Base-by-base conservation (phyloP, 2,329 filamentous ascomycete species). In the Fusarium pseudocircinatum region DNA sequence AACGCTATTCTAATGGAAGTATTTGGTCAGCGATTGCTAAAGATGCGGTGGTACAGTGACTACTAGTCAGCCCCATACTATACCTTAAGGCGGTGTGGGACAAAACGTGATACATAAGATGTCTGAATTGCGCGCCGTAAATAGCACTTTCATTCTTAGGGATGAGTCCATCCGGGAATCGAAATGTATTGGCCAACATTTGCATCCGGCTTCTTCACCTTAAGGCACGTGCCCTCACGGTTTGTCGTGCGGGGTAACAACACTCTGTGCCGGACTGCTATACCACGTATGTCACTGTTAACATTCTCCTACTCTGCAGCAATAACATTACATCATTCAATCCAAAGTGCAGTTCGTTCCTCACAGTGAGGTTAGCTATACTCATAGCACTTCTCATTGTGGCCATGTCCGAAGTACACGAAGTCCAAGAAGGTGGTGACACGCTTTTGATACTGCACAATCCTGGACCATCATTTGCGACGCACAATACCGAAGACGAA, bases 191-290 rank as follows among this genome's bases (percentile, higher is more conserved):
- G 15, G 6, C 22, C 39, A 42, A n/a, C 4, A 2, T 26, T 26
- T 14, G 7, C 12, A 44, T 16, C 43, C 9, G 26, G 5, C 34
- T 26, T 44, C 40, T 44, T 44, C 18, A 26, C 2, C 12, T 26
- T 16, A 7, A 8, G 18, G 24, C 43, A 26, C 43, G 43, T 44
- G 43, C 43, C 26, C 16, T 44, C 24, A 26, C 3, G 11, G 24
- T 26, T 26, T 44, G 16, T 20, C 20, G 24, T 44, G 16, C 43
- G 24, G 43, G 43, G 43, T 44, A 44, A 44, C 1, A 44, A 20
- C 11, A 20, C 24, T 8, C n/a, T n/a, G n/a, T 43, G 2, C 0
- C 18, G 24, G 4, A 44, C 43, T 5, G 2, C 4, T 4, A 18
- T 24, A 43, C 42, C 15, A 26, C 5, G 10, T 12, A 20, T 26